Evolutionary conservation across 208 protist species (phyloP).

Genomic region (Acanthamoeba culbertsoni): DNA sequence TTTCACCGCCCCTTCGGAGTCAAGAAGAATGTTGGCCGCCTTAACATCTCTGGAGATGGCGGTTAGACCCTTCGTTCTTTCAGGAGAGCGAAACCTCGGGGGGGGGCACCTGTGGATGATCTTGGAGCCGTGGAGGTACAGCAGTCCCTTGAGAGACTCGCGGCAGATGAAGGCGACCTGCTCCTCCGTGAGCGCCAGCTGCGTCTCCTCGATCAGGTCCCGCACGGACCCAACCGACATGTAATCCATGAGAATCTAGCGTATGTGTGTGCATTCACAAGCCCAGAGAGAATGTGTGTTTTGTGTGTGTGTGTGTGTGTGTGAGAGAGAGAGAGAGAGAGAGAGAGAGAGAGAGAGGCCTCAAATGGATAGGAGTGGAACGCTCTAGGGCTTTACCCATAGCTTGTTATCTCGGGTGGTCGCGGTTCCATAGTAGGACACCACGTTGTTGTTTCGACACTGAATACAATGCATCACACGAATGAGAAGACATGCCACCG

Average conservation of each 20-base stretch:
- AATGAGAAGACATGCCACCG: neutral
- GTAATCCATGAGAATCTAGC: conserved; percentile 34
- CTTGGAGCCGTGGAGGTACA: conserved; percentile 9
- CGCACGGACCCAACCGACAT: neutral
- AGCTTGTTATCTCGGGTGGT: neutral
- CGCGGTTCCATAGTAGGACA: neutral
- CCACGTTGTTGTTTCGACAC: neutral
- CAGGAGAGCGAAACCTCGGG: neutral
- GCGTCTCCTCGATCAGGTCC: neutral
- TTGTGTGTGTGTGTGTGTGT: neutral
- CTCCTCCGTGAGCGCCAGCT: neutral
- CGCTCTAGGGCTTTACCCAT: too few relatives aligned
- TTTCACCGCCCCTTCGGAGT: neutral
- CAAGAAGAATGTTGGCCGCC: conserved; percentile 8
- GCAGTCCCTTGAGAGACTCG: conserved; percentile 7
- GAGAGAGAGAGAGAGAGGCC: neutral
- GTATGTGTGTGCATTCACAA: neutral
- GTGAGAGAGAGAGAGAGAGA: neutral
- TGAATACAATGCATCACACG: neutral
- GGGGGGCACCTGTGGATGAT: neutral
- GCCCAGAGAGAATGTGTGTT: neutral
- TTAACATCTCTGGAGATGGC: neutral
- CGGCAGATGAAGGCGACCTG: neutral
- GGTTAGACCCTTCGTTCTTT: neutral
- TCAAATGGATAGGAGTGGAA: too few relatives aligned